A percentile compares a stretch with the other conserved stretches of the same genome.
Conservation (phyloP, 2,329 filamentous ascomycete species). For the Neurospora sp. region DNA sequence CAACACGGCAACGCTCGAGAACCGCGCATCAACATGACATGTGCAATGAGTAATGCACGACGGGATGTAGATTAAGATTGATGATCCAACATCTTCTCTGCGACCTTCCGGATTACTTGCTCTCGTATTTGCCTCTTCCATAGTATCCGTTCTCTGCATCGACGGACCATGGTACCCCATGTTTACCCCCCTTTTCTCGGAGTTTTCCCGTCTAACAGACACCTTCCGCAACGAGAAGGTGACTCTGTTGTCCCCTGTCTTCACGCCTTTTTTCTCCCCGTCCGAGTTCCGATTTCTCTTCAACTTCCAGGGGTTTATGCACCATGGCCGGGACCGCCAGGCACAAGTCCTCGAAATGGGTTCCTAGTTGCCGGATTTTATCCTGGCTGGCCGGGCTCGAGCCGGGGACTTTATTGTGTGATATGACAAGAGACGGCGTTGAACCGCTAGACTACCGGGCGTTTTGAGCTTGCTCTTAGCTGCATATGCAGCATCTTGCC, state of each 20-base stretch:
- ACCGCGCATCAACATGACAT: background rate
- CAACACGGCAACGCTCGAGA: background rate
- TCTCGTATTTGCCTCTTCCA: background rate
- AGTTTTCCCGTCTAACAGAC: background rate
- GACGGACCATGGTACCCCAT: background rate
- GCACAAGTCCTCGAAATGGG: background rate
- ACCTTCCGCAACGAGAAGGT: constrained; percentile 7
- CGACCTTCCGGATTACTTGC: background rate
- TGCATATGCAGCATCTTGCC: too few relatives aligned
- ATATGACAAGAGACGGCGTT: background rate
- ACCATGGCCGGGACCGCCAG: background rate
- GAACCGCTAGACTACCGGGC: background rate
- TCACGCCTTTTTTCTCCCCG: background rate
- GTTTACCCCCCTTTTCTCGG: background rate
- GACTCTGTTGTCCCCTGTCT: background rate
- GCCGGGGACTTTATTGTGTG: background rate
- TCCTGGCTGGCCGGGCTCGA: background rate
- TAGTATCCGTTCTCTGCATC: background rate
- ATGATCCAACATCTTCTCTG: background rate
- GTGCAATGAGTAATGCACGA: background rate
- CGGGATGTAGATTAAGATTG: background rate
- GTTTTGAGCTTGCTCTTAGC: too few relatives aligned
- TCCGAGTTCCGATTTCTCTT: background rate
- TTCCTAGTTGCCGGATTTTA: background rate
- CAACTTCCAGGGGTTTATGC: background rate